Conservation (phyloP, 805 yeast genomes). For the Myxozyma kluyveri region DNA sequence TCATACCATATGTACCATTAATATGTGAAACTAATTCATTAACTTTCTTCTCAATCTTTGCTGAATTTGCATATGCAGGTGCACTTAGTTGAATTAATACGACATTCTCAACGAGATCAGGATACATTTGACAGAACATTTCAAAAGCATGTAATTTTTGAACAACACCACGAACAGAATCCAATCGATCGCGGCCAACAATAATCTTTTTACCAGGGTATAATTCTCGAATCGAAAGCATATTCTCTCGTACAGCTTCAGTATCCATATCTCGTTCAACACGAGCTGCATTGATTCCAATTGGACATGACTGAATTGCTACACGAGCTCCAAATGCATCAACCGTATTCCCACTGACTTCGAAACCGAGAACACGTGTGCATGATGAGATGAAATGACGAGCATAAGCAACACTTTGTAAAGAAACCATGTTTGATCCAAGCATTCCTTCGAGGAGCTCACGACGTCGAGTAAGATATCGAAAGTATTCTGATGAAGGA, state of each 20-base stretch:
- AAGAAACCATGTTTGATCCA: constrained; percentile 81
- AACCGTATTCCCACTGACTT: constrained; percentile 39
- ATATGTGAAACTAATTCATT: constrained; percentile 77
- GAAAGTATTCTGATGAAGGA: constrained; percentile 90
- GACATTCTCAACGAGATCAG: constrained; percentile 85
- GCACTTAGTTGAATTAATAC: constrained; percentile 89
- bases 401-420: constrained; percentile 82
- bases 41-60: constrained; percentile 74
- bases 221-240: constrained; percentile 54
- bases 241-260: constrained; percentile 47
- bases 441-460: constrained; percentile 85
- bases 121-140: constrained; percentile 81
- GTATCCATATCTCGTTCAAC: constrained; percentile 63
- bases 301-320: constrained; percentile 72
- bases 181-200: constrained; percentile 91
- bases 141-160: constrained; percentile 92
- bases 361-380: constrained; percentile 81
- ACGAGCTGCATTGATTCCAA: constrained; percentile 78
- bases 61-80: constrained; percentile 61
- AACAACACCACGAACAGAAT: constrained; percentile 86
- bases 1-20: constrained; percentile 78
- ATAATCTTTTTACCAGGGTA: constrained; percentile 59
- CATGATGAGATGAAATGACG: constrained; percentile 91
- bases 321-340: constrained; percentile 74
- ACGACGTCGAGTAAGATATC: constrained; percentile 79